Percentiles rank a stretch among this genome's conserved stretches.
Evolutionary conservation across 805 yeast genomes (phyloP).

Genomic region (Torulaspora franciscae): DNA sequence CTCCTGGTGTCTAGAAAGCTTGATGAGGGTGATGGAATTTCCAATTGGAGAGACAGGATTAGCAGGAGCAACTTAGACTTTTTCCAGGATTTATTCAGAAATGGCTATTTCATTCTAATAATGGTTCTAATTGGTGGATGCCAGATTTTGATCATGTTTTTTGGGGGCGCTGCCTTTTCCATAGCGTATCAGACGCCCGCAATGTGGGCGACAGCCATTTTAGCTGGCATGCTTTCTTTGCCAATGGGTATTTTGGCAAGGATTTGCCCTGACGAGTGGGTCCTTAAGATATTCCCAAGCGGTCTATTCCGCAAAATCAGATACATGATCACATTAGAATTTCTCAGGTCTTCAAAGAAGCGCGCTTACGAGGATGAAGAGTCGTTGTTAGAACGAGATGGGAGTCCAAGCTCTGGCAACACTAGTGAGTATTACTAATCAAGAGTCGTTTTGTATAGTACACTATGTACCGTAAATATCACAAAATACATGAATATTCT

Average conservation of each 20-base stretch:
- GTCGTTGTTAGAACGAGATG: slow-evolving; percentile 22
- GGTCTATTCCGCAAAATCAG: slow-evolving; percentile 10
- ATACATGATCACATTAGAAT: slow-evolving; percentile 27
- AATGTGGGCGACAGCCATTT: slow-evolving; percentile 85
- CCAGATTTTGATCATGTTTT: slow-evolving; percentile 89
- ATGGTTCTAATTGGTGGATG: slow-evolving; percentile 70
- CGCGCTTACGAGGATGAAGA: slow-evolving; percentile 27
- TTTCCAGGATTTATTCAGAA: slow-evolving; percentile 74
- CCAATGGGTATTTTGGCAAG: slow-evolving; percentile 78
- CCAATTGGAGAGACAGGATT: slow-evolving; percentile 52
- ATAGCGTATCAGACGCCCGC: slow-evolving; percentile 72
- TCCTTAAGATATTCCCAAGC: slow-evolving; percentile 50
- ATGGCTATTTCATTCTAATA: slow-evolving; percentile 74
- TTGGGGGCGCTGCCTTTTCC: slow-evolving; percentile 94
- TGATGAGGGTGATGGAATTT: slow-evolving; percentile 76
- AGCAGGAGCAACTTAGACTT: slow-evolving; percentile 68
- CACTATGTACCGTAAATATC: too few relatives aligned
- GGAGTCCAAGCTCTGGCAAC: slow-evolving; percentile 9
- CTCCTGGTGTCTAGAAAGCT: slow-evolving; percentile 84
- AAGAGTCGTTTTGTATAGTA: background rate
- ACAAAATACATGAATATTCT: too few relatives aligned
- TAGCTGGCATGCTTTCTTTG: slow-evolving; percentile 74
- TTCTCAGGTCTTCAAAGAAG: slow-evolving; percentile 18
- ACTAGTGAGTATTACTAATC: slow-evolving; percentile 6
- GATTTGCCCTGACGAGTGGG: slow-evolving; percentile 78